Evolutionary conservation across 2,329 filamentous ascomycete genomes (phyloP).

Genomic region (Ceratocystis alfenasii): DNA sequence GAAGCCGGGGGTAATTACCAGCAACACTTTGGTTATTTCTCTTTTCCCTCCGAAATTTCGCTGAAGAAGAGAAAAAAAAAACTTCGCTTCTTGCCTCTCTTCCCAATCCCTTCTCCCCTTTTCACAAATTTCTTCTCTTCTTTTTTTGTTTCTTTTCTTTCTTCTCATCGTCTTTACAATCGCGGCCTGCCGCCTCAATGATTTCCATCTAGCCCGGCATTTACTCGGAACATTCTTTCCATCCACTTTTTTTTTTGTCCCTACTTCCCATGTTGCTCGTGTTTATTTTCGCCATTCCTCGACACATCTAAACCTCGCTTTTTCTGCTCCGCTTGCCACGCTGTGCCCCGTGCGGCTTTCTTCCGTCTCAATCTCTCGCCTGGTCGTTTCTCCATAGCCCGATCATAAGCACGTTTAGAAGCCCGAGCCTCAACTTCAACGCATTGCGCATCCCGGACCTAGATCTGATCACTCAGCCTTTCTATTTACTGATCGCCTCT

Average conservation of each 20-base stretch:
- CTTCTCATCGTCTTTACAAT: neutral
- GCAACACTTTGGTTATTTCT: neutral
- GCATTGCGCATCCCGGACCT: neutral
- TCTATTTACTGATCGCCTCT: neutral
- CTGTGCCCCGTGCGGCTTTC: slow-evolving; percentile 5
- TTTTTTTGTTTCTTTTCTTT: neutral
- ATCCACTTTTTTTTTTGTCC: neutral
- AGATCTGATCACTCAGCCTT: neutral
- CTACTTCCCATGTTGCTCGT: neutral
- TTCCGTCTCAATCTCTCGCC: neutral
- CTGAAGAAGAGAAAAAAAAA: neutral
- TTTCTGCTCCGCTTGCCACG: neutral
- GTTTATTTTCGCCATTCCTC: neutral
- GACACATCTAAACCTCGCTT: slow-evolving; percentile 6
- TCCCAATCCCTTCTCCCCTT: neutral
- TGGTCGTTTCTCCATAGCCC: neutral
- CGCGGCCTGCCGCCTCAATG: neutral
- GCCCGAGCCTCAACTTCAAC: neutral
- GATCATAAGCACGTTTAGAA: no score
- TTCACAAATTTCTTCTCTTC: neutral
- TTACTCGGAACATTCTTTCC: neutral
- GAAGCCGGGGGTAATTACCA: slow-evolving; percentile 9
- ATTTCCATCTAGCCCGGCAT: neutral
- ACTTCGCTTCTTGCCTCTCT: neutral
- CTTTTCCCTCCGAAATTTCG: neutral